phyloP scores from a whole-genome alignment of 805 yeast species.

The Barnettozyma populi region DNA sequence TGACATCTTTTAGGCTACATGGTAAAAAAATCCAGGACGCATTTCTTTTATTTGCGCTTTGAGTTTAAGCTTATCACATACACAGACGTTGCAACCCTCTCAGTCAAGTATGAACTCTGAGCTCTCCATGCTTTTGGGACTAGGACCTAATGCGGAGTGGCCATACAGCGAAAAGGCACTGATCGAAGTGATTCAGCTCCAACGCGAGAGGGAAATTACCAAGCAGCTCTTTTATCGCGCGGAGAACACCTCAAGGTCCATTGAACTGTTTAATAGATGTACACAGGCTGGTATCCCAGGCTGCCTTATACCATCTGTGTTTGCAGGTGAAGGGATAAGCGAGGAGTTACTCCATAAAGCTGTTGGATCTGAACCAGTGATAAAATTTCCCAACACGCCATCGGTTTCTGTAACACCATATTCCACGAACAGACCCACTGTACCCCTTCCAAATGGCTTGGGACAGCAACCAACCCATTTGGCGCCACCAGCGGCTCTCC shows the following conservation, averaged over 20 bases:
- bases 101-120: slow-evolving; percentile 13
- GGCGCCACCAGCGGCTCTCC: slow-evolving; percentile 17
- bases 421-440: not conserved
- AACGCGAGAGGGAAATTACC: slow-evolving; percentile 67
- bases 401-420: not conserved
- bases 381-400: not conserved
- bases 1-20: not conserved
- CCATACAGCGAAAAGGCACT: slow-evolving; percentile 22
- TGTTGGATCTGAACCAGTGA: not conserved
- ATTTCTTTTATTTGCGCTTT: not conserved
- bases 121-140: slow-evolving; percentile 19
- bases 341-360: slow-evolving; percentile 11
- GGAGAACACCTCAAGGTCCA: slow-evolving; percentile 54
- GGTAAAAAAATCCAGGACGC: not conserved
- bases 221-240: slow-evolving; percentile 71
- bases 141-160: slow-evolving; percentile 22
- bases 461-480: slow-evolving; percentile 9
- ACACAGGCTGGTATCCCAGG: slow-evolving; percentile 58
- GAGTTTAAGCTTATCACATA: not conserved
- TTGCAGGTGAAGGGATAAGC: slow-evolving; percentile 32
- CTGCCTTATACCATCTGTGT: slow-evolving; percentile 54
- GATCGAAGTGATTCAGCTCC: slow-evolving; percentile 20
- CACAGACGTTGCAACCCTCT: not conserved
- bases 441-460: not conserved
- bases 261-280: slow-evolving; percentile 61